phyloP scores from a whole-genome alignment of 441 rosid genomes.

The Corymbia citriodora region DNA sequence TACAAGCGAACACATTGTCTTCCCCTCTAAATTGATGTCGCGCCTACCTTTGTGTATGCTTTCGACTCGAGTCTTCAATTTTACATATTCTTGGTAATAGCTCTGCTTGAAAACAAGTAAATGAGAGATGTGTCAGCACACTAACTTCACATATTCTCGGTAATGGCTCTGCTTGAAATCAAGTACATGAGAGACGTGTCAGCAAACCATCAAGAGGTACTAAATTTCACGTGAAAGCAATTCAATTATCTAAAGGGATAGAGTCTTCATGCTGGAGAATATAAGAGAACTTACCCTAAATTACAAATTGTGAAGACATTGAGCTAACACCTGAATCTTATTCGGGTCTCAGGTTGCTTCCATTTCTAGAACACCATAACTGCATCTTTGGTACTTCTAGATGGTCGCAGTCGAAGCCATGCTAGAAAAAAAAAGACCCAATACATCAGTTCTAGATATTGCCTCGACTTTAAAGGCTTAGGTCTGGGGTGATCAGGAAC shows the following conservation, averaged over 20 bases:
- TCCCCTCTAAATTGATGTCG: not conserved
- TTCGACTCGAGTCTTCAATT: slow-evolving; percentile 44
- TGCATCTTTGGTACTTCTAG: slow-evolving; percentile 54
- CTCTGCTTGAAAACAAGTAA: slow-evolving; percentile 20
- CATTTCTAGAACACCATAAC: slow-evolving; percentile 37
- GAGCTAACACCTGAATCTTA: not conserved
- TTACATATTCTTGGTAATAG: slow-evolving; percentile 42
- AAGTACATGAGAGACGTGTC: not conserved
- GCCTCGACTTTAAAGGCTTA: not conserved
- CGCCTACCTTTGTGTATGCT: slow-evolving; percentile 41
- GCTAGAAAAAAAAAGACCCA: slow-evolving; percentile 11
- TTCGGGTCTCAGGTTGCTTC: slow-evolving; percentile 35
- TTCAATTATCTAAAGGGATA: not conserved
- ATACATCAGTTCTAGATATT: not conserved
- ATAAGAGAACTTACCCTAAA: not conserved
- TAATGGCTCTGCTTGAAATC: slow-evolving; percentile 19
- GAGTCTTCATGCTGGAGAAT: not conserved
- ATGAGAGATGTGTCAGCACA: not conserved
- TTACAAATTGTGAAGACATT: not conserved
- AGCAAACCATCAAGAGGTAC: not conserved
- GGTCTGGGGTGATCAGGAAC: not conserved
- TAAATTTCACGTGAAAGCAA: not conserved
- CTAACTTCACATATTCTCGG: not conserved
- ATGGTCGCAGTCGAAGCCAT: slow-evolving; percentile 46
- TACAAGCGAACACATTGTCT: not conserved